Base-by-base conservation (phyloP, 192 early-diverging fungal genomes). In the Linnemannia elongata region DNA sequence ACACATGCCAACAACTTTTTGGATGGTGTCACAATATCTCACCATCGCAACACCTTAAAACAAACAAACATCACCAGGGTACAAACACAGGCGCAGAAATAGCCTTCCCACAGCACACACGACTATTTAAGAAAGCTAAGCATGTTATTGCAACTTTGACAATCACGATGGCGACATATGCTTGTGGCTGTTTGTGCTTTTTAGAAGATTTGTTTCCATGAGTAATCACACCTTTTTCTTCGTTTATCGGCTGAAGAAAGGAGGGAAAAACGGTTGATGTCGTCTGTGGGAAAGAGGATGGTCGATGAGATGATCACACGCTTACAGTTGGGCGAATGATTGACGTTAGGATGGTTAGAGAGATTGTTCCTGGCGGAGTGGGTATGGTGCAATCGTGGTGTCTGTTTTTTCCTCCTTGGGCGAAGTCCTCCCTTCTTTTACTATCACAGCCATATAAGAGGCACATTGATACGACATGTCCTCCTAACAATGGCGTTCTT, bases 121-220 rank as follows among this genome's bases (percentile, higher is more conserved):
- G 7, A 30, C 12, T 12, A 1, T 45, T 45, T 0, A 1, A 33
- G 13, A 13, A 30, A 41, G 17, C 49, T 35, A 76, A 76, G 36
- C 75, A 76, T 55, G 75, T 76, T 76, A 63, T 76, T 76, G 13
- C 12, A 36, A 10, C 36, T 38, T 42, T 72, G 41, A 20, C 18
- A 39, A 57, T 57, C 54, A 57, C 54, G 35, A 76, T 76, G 75
- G 75, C 55, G 75, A 39, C 44, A 74, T 74, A 22, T 42, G 18
- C 41, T 49, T 54, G 38, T 35, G 5, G 30, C 36, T 45, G 49
- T 52, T 52, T 52, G 17, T 22, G 47, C 47, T 52, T 17, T 17
- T 74, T 42, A 24, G 30, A 33, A 27, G 18, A 44, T 13, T 27
- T 30, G 3, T 66, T 66, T 66, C 27, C 60, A 35, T 66, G 60